Evolutionary conservation across 257 asterid species (phyloP), one percentile per base, ranked within the genome.

Genomic region (Lycium ferocissimum): DNA sequence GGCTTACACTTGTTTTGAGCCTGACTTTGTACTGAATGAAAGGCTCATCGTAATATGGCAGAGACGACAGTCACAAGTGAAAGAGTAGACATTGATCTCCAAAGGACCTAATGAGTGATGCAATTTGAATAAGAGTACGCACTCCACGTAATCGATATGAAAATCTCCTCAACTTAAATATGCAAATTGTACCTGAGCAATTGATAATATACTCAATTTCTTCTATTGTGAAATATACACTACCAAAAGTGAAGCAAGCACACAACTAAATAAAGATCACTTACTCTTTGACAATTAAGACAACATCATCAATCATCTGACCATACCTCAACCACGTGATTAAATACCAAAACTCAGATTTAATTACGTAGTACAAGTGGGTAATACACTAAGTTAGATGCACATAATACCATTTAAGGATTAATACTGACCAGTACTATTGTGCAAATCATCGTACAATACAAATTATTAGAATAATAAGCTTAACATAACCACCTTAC

Each of bases 221-320:
- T 26, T 26, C 33, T 26, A 26, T 26, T 26, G 33, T 26, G 33
- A 26, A 86, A 22, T 91, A 95, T 98, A 85, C 91, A 95, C 33
- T 26, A 26, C 33, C 33, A 26, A 26, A 26, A 26, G 1, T 26
- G 33, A 26, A 26, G 33, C 33, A 26, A 26, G 33, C 33, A 26
- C 33, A 26, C 33, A 26, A 26, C 33, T 26, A 26, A 26, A 26
- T 26, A 26, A 26, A 26, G 33, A 26, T 26, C 33, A 26, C 1
- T 26, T 26, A 87, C 85, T 95, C 99, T 86, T 95, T 95, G 82
- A 95, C 97, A 89, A 95, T 93, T 43, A 70, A 94, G 86, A 95
- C 98, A 62, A 94, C 98, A 83, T 95, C 94, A 92, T 95, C 98
- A 56, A 95, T 95, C 98, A 95, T 95, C 89, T 95, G 98, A 84